phyloP scores from a whole-genome alignment of 306 rosid genomes.

The Quercus alba region DNA sequence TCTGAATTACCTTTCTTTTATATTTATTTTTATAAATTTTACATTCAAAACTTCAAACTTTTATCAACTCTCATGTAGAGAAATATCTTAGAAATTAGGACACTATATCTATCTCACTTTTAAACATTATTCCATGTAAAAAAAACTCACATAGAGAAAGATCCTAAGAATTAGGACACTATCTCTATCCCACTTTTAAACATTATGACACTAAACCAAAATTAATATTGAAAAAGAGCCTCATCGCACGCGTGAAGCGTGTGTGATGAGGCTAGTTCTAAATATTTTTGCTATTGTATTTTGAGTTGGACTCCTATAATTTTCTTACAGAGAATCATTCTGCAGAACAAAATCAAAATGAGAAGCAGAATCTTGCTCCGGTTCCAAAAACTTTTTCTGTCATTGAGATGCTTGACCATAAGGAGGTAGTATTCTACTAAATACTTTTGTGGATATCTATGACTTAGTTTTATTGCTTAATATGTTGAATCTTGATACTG shows the following conservation, averaged over 20 bases:
- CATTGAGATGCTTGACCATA: slow-evolving; percentile 63
- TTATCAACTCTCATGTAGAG: no score
- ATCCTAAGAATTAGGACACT: no score
- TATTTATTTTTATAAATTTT: no score
- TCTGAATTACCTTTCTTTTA: no score
- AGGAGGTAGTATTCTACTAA: slow-evolving; percentile 52
- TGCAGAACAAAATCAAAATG: slow-evolving; percentile 37
- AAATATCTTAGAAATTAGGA: no score
- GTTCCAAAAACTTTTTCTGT: slow-evolving; percentile 56
- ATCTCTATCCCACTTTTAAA: no score
- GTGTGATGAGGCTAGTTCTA: neutral
- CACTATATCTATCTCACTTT: no score
- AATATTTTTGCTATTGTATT: slow-evolving; percentile 2
- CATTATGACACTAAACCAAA: no score
- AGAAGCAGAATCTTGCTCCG: slow-evolving; percentile 38
- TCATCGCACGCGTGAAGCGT: rapidly evolving
- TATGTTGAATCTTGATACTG: neutral
- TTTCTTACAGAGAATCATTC: slow-evolving; percentile 52
- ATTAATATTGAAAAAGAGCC: no score
- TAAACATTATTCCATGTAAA: no score
- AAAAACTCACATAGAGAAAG: no score
- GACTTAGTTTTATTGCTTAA: slow-evolving; percentile 1
- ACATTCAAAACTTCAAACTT: no score
- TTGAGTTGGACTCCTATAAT: neutral
- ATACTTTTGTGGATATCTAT: slow-evolving; percentile 1